Base-by-base conservation (phyloP, 257 asterid species). In the Pogostemon cablin region DNA sequence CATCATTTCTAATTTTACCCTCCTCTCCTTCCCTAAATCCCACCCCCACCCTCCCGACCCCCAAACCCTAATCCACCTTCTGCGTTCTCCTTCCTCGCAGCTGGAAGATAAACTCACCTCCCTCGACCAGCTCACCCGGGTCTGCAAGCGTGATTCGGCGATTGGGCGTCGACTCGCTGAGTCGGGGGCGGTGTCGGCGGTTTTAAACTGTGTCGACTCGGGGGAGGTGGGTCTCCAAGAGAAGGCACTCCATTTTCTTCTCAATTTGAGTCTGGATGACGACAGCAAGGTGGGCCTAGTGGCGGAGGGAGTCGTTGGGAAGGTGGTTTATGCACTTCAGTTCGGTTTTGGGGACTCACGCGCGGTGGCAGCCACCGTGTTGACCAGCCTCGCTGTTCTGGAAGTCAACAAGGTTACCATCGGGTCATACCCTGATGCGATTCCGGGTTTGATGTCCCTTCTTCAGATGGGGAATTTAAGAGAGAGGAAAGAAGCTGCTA, bases 401-500 rank as follows among this genome's bases (percentile, higher is more conserved):
- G 96, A 91, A 67, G 97, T 93, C 75, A 93, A 91, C 79, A 91
- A 89, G 77, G 96, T 89, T 12, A 87, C 95, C 1, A 91, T 93
- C 67, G 97, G 97, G 70, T 86, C 92, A 0, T 80, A 81, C 77
- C 93, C 96, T 4, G 86, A 80, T 63, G 96, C 95, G 10, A 83
- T 93, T 62, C 81, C 87, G 61, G 88, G 91, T 65, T 57, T 93
- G 72, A 86, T 93, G 12, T 75, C 83, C 43, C 90, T 93, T 17
- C 85, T 93, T 0, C 81, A 80, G 75, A 66, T 54, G 9, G 99
- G 96, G 46, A 86, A 63, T 65, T 81, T 72, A 0, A 80, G 99
- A 77, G 96, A 93, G 88, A 85, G 93, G 58, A 93, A 93, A 65
- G 98, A 93, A 68, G 91, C 96, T 1, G 96, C 98, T 12, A 93